Evolutionary conservation across 2,329 filamentous ascomycete genomes (phyloP).

Genomic region (Aspergillus eucalypticola): DNA sequence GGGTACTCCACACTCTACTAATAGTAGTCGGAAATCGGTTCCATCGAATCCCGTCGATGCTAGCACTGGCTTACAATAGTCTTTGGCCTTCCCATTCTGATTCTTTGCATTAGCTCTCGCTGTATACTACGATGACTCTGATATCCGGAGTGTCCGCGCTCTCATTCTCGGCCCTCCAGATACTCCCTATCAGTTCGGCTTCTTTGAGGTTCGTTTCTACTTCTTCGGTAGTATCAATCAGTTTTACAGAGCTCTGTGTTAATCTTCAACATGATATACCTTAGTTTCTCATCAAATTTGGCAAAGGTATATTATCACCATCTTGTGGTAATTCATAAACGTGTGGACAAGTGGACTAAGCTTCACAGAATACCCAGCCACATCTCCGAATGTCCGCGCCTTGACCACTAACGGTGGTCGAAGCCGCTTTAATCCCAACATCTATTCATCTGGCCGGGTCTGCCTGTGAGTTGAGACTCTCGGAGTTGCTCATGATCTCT

Average conservation of each 20-base stretch:
- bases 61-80: not conserved
- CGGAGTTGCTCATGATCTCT: not conserved
- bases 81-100: conserved; percentile 7
- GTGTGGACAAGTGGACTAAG: not conserved
- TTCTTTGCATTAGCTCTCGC: conserved; percentile 66
- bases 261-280: conserved; percentile 5
- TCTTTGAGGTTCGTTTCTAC: conserved; percentile 71
- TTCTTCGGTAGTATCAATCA: not conserved
- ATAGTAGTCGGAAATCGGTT: not conserved
- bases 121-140: conserved; percentile 81
- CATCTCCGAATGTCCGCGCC: conserved; percentile 61
- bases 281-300: conserved; percentile 75
- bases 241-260: not conserved
- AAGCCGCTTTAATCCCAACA: conserved; percentile 94
- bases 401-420: conserved; percentile 86
- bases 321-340: not conserved
- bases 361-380: conserved; percentile 73
- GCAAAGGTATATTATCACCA: conserved; percentile 57
- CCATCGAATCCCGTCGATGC: not conserved
- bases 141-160: conserved; percentile 84
- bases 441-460: conserved; percentile 87
- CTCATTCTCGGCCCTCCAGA: conserved; percentile 90
- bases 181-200: conserved; percentile 95
- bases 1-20: conserved; percentile 38
- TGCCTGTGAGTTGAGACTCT: conserved; percentile 67